Conservation (phyloP, 148 eudicot genomes). For the Silene latifolia region DNA sequence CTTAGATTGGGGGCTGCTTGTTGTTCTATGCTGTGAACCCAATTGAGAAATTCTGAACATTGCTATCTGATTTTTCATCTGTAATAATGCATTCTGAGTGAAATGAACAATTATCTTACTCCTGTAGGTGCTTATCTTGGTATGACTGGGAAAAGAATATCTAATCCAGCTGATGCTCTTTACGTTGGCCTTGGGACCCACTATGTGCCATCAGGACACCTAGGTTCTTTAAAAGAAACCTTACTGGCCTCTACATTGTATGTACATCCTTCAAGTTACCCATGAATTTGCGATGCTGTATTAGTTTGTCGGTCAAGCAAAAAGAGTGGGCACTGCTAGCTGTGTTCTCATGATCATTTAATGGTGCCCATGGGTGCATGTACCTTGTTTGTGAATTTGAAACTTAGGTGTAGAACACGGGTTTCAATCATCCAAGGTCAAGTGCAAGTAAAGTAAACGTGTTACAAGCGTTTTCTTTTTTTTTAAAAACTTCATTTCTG, state of each 20-base stretch:
- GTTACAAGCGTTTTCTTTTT: neutral
- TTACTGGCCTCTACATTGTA: conserved; percentile 71
- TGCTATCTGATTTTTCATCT: neutral
- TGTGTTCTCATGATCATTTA: neutral
- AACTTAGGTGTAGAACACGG: neutral
- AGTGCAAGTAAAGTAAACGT: neutral
- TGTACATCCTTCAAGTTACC: conserved; percentile 12
- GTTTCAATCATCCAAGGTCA: neutral
- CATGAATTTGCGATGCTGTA: neutral
- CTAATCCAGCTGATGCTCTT: conserved; percentile 86
- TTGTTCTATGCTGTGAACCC: conserved; percentile 3
- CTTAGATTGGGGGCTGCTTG: neutral
- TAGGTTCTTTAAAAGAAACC: conserved; percentile 63
- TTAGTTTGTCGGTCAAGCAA: neutral
- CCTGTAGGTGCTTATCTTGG: conserved; percentile 94
- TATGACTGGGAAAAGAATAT: conserved; percentile 83
- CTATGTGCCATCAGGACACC: conserved; percentile 71
- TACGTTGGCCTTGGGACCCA: conserved; percentile 87
- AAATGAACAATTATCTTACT: neutral
- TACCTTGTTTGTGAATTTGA: neutral
- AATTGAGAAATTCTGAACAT: neutral
- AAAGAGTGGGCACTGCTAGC: neutral
- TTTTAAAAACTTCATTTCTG: neutral
- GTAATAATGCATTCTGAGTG: conserved; percentile 5
- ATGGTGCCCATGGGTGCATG: neutral